Percentiles rank a stretch among this genome's conserved stretches.
These are phyloP conservation scores for Trypanosoma caninum DNA, from an alignment of 208 protist species.

Conservation along the genomic window DNA sequence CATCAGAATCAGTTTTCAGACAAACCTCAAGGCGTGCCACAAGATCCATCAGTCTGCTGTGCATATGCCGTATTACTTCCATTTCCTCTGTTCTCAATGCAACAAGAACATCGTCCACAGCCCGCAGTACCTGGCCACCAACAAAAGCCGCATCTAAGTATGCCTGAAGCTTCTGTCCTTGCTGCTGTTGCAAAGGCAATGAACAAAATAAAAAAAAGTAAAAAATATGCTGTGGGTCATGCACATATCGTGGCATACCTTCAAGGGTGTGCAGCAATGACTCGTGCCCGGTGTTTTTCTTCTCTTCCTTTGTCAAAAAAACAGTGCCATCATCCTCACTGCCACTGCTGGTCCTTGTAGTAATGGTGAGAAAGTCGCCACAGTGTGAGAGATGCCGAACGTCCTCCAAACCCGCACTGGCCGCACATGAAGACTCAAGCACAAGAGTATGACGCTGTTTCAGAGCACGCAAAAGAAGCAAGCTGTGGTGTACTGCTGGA, in stretches of 20 bases:
- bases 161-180: slow-evolving; percentile 15
- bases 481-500: slow-evolving; percentile 68
- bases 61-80: slow-evolving; percentile 41
- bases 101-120: slow-evolving; percentile 51
- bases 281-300: background rate
- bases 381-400: slow-evolving; percentile 16
- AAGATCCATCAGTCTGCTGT: slow-evolving; percentile 49
- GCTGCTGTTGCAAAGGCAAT: slow-evolving; percentile 4
- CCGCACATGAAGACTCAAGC: slow-evolving; percentile 13
- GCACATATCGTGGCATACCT: slow-evolving; percentile 12
- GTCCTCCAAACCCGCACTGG: background rate
- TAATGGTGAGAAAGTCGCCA: slow-evolving; percentile 9
- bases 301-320: background rate
- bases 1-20: slow-evolving; percentile 27
- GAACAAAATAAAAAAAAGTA: slow-evolving; percentile 30
- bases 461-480: slow-evolving; percentile 64
- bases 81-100: slow-evolving; percentile 39
- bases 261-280: background rate
- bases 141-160: slow-evolving; percentile 62
- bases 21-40: slow-evolving; percentile 46
- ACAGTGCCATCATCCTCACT: background rate
- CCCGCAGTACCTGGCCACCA: slow-evolving; percentile 29
- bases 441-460: slow-evolving; percentile 63
- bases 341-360: background rate
- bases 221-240: slow-evolving; percentile 50